Evolutionary conservation across 2,329 filamentous ascomycete species (phyloP).

Genomic region (Aspergillus costaricaensis): DNA sequence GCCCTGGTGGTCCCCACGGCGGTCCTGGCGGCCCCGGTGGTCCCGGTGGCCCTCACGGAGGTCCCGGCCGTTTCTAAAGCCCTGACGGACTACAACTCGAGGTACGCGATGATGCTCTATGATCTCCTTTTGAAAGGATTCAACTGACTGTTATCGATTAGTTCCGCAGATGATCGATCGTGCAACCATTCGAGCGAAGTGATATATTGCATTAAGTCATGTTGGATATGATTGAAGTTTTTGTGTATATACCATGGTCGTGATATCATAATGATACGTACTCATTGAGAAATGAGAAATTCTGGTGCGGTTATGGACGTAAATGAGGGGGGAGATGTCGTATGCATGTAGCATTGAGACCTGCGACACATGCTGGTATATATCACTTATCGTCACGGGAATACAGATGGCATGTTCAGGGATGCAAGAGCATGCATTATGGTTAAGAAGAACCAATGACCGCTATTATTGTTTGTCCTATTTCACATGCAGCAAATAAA

Average conservation of each 20-base stretch:
- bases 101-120: not conserved
- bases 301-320: not conserved
- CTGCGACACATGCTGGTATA: not conserved
- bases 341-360: too few relatives aligned
- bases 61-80: not conserved
- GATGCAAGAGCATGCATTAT: too few relatives aligned
- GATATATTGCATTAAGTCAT: not conserved
- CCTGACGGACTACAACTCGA: not conserved
- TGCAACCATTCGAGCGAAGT: not conserved
- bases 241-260: not conserved
- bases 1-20: not conserved
- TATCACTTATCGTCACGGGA: not conserved
- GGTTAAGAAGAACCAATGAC: too few relatives aligned
- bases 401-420: too few relatives aligned
- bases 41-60: not conserved
- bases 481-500: too few relatives aligned
- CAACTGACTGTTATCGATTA: not conserved
- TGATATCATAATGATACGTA: constrained; percentile 2
- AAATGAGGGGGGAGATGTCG: too few relatives aligned
- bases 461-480: too few relatives aligned
- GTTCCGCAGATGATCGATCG: not conserved
- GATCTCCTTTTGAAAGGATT: not conserved
- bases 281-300: not conserved
- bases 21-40: not conserved
- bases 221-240: not conserved